Conservation (phyloP, 495 filamentous ascomycete genomes). For the Penicillium daleae region DNA sequence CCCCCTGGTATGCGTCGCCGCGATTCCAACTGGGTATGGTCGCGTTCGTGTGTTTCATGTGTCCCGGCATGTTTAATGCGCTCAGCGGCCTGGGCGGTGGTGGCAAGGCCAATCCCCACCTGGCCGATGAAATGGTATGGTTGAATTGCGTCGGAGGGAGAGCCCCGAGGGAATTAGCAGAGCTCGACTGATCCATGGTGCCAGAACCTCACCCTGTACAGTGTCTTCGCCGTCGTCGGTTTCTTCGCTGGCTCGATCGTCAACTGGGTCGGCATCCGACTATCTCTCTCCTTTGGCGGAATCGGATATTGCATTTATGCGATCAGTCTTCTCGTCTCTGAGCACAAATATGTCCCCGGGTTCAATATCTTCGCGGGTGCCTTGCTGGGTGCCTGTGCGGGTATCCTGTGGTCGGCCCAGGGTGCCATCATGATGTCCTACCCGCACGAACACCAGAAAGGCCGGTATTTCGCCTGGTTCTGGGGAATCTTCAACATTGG, state of each 20-base stretch:
- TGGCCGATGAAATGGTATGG: background rate
- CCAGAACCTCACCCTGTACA: background rate
- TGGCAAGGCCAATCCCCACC: background rate
- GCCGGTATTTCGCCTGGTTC: slow-evolving; percentile 50
- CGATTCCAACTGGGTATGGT: background rate
- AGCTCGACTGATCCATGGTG: background rate
- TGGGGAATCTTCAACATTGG: slow-evolving; percentile 42
- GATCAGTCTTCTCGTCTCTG: slow-evolving; percentile 56
- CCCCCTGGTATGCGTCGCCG: background rate
- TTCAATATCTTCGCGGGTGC: slow-evolving; percentile 68
- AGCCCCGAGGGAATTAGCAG: too few species aligned
- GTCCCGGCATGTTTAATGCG: background rate
- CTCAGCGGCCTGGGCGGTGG: background rate
- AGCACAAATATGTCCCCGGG: slow-evolving; percentile 66
- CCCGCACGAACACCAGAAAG: slow-evolving; percentile 45
- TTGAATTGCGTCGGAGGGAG: too few species aligned
- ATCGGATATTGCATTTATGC: slow-evolving; percentile 48
- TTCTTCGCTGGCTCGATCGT: background rate
- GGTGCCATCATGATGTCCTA: slow-evolving; percentile 56
- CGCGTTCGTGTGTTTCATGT: slow-evolving; percentile 1
- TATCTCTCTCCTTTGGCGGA: slow-evolving; percentile 42
- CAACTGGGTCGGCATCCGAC: background rate
- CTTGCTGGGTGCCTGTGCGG: slow-evolving; percentile 48
- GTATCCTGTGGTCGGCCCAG: slow-evolving; percentile 52
- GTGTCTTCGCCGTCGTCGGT: background rate